Conservation (phyloP, 192 early-diverging fungal genomes). For the Linnemannia elongata region DNA sequence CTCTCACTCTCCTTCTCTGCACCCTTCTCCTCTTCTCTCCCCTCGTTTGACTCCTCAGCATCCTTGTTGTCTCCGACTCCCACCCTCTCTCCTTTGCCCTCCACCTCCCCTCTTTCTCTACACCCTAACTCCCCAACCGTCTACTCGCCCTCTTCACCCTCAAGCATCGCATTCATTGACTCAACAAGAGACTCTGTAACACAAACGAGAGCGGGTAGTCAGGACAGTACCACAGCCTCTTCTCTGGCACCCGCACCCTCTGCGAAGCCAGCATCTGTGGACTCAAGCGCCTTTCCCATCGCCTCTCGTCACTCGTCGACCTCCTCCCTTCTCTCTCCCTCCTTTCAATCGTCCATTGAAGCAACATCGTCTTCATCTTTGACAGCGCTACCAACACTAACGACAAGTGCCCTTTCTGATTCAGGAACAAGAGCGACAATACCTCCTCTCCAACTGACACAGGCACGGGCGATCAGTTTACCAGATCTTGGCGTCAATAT, state of each 20-base stretch:
- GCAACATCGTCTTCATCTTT: neutral
- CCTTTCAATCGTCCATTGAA: neutral
- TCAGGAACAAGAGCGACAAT: constrained; percentile 7
- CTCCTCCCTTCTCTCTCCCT: neutral
- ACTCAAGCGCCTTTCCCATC: constrained; percentile 14
- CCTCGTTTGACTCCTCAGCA: constrained; percentile 18
- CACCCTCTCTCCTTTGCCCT: constrained; percentile 15
- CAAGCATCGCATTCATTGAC: constrained; percentile 1
- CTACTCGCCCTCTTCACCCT: constrained; percentile 3
- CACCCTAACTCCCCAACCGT: neutral
- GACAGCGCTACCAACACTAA: neutral
- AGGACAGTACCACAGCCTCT: neutral
- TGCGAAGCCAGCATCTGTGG: neutral
- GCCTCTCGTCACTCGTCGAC: constrained; percentile 23
- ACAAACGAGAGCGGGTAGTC: neutral
- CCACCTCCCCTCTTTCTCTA: constrained; percentile 3
- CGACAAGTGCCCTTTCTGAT: neutral
- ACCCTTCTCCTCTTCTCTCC: constrained; percentile 34
- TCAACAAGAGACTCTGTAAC: neutral
- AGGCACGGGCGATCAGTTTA: constrained; percentile 19
- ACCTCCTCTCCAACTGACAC: constrained; percentile 12
- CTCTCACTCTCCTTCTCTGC: constrained; percentile 41
- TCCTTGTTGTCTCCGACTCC: constrained; percentile 8
- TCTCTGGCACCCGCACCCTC: neutral
- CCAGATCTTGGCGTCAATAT: constrained; percentile 30